A percentile compares a stretch with the other conserved stretches of the same genome.
These are phyloP conservation scores for Cryptococcus wingfieldii DNA, from an alignment of 1,284 basidiomycete genomes.

Conservation along the genomic window DNA sequence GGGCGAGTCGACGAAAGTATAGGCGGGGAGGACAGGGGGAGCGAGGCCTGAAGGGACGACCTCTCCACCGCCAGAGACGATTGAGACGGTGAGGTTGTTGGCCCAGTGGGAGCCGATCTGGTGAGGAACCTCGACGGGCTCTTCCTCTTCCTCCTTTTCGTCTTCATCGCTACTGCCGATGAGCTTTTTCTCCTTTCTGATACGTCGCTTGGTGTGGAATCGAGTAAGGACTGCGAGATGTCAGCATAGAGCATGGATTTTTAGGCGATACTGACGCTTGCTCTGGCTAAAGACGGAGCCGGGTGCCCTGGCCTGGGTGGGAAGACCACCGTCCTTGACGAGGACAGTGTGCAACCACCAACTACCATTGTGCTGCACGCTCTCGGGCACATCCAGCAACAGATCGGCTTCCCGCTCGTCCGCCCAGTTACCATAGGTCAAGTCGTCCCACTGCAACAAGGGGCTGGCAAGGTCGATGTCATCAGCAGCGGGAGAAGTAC, in stretches of 20 bases:
- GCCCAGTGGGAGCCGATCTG: slow-evolving; percentile 70
- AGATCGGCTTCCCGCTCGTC: slow-evolving; percentile 64
- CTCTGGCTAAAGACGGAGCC: slow-evolving; percentile 66
- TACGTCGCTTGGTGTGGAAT: slow-evolving; percentile 67
- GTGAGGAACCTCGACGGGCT: slow-evolving; percentile 11
- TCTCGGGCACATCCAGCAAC: slow-evolving; percentile 70
- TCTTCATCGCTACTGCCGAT: slow-evolving; percentile 54
- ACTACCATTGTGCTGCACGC: slow-evolving; percentile 64
- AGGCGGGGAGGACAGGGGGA: slow-evolving; percentile 54
- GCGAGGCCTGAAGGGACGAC: slow-evolving; percentile 62
- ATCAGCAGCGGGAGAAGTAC: slow-evolving; percentile 43
- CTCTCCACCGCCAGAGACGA: slow-evolving; percentile 65
- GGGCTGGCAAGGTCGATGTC: slow-evolving; percentile 52
- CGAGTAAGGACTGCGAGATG: slow-evolving; percentile 67
- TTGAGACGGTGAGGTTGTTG: slow-evolving; percentile 79
- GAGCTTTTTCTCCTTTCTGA: slow-evolving; percentile 78
- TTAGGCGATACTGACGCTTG: slow-evolving; percentile 60
- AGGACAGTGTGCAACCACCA: slow-evolving; percentile 80
- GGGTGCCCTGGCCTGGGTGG: slow-evolving; percentile 60
- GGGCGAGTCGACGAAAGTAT: slow-evolving; percentile 56
- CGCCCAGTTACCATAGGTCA: slow-evolving; percentile 76
- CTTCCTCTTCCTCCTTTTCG: slow-evolving; percentile 22
- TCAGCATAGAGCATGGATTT: slow-evolving; percentile 2
- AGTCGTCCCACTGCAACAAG: slow-evolving; percentile 62
- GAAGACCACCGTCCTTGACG: slow-evolving; percentile 58